These are phyloP conservation scores for Kwoniella shivajii DNA, from an alignment of 1,284 basidiomycete genomes.

Conservation along the genomic window DNA sequence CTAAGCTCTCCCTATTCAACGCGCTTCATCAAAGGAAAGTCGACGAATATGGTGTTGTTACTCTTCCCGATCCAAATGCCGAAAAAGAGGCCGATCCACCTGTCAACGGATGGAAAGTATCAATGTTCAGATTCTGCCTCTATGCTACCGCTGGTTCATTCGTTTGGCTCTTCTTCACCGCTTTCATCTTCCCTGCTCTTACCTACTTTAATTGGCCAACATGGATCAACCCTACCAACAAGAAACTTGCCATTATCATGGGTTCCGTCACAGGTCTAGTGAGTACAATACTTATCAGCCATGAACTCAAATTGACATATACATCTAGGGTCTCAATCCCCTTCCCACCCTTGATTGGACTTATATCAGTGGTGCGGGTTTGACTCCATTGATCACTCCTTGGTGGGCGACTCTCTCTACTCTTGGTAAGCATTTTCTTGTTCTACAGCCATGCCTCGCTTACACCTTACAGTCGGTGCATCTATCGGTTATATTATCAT, in stretches of 20 bases:
- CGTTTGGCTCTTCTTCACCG: conserved; percentile 25
- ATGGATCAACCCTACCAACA: conserved; percentile 58
- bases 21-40: conserved; percentile 15
- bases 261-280: conserved; percentile 31
- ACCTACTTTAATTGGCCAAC: conserved; percentile 62
- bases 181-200: conserved; percentile 16
- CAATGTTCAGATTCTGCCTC: conserved; percentile 21
- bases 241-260: conserved; percentile 24
- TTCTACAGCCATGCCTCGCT: not conserved
- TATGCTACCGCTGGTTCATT: conserved; percentile 15
- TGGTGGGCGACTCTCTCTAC: conserved; percentile 17
- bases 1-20: conserved; percentile 67
- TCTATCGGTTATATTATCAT: conserved; percentile 15
- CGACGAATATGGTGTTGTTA: conserved; percentile 14
- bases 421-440: conserved; percentile 60
- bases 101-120: conserved; percentile 25
- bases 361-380: conserved; percentile 16
- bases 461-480: conserved; percentile 2
- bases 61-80: not conserved
- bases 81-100: conserved; percentile 7
- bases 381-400: conserved; percentile 22
- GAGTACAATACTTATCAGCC: too few species aligned
- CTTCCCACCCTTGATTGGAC: conserved; percentile 45
- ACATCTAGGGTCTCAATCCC: conserved; percentile 39
- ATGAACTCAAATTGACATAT: not conserved